These are phyloP conservation scores for Dovyalis caffra DNA, from an alignment of 345 rosid genomes.

Conservation along the genomic window DNA sequence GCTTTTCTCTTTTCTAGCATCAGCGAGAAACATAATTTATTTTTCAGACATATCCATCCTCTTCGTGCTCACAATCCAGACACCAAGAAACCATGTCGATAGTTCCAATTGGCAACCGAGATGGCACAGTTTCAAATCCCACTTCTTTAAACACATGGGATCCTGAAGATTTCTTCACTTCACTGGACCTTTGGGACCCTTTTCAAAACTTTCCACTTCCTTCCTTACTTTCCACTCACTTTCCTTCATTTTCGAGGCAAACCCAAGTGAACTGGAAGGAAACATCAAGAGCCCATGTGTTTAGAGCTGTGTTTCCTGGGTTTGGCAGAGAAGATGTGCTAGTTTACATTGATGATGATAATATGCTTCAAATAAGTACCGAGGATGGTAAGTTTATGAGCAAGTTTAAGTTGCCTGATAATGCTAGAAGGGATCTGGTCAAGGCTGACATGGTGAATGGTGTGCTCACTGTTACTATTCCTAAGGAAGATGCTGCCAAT, in stretches of 20 bases:
- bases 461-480: constrained; percentile 23
- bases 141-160: constrained; percentile 7
- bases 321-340: constrained; percentile 13
- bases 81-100: constrained; percentile 4
- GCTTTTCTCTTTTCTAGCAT: background rate
- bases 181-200: background rate
- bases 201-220: constrained; percentile 5
- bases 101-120: constrained; percentile 2
- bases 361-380: constrained; percentile 24
- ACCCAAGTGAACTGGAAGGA: constrained; percentile 25
- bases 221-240: background rate
- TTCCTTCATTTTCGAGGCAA: constrained; percentile 11
- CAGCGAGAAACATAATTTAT: background rate
- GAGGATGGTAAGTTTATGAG: constrained; percentile 29
- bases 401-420: constrained; percentile 25
- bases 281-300: constrained; percentile 21
- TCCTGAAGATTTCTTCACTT: constrained; percentile 5
- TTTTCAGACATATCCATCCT: background rate
- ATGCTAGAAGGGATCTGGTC: constrained; percentile 16
- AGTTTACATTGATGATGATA: constrained; percentile 23
- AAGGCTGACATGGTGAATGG: constrained; percentile 19
- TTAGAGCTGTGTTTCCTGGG: constrained; percentile 23
- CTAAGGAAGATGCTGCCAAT: constrained; percentile 7
- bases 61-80: background rate
- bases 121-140: background rate